Percentiles rank a stretch among this genome's conserved stretches.
Conservation (phyloP, 345 rosid genomes). For the Rhodamnia argentea region DNA sequence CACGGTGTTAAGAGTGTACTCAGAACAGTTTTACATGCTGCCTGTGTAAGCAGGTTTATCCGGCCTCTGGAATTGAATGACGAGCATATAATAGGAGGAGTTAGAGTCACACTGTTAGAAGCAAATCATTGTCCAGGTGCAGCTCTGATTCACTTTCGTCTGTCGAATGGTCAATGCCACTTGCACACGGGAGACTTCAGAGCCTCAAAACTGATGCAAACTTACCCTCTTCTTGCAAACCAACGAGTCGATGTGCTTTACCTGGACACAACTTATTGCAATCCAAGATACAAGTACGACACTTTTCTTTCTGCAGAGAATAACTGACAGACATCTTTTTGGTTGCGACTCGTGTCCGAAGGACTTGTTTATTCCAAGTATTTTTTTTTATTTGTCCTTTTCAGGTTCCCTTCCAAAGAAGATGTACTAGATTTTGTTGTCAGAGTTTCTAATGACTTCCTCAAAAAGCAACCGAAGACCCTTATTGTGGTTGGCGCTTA, state of each 20-base stretch:
- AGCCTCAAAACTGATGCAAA: constrained; percentile 55
- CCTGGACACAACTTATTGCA: constrained; percentile 79
- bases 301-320: background rate
- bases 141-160: constrained; percentile 52
- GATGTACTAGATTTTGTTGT: constrained; percentile 54
- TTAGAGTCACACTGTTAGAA: constrained; percentile 52
- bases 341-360: background rate
- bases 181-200: constrained; percentile 89
- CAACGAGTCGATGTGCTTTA: constrained; percentile 49
- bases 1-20: background rate
- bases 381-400: background rate
- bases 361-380: background rate
- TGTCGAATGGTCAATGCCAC: constrained; percentile 41
- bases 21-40: background rate
- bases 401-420: constrained; percentile 72
- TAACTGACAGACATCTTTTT: background rate
- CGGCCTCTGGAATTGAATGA: constrained; percentile 40
- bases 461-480: constrained; percentile 57
- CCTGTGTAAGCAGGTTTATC: constrained; percentile 28
- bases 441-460: constrained; percentile 34
- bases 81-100: constrained; percentile 40
- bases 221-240: constrained; percentile 40
- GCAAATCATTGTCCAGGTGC: constrained; percentile 89
- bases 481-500: constrained; percentile 75
- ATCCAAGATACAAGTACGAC: constrained; percentile 60